Conservation (phyloP, 495 filamentous ascomycete genomes). For the Tuber borchii region DNA sequence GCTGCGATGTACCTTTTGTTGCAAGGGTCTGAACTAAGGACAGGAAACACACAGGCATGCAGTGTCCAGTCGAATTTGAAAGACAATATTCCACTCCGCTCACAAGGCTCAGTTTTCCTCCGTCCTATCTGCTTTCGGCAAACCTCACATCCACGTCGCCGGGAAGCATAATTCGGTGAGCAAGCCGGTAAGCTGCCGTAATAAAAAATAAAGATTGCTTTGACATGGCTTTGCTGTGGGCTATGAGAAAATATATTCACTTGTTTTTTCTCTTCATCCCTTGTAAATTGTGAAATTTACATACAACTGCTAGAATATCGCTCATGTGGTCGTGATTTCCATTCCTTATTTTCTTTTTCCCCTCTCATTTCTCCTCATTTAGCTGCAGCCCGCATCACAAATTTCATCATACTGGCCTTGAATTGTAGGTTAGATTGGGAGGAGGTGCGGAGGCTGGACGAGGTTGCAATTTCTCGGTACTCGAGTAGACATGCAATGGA, state of each 20-base stretch:
- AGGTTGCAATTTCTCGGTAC: constrained; percentile 11
- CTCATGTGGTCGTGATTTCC: constrained; percentile 26
- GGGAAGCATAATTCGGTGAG: neutral
- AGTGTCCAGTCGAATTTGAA: constrained; percentile 2
- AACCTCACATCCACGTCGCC: neutral
- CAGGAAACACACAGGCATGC: neutral
- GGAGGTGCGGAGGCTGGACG: constrained; percentile 12
- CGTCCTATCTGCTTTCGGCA: neutral
- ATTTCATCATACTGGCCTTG: constrained; percentile 18
- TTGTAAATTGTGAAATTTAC: neutral
- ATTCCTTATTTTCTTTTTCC: constrained; percentile 23
- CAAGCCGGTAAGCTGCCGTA: neutral
- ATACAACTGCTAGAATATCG: neutral
- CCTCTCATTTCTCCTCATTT: constrained; percentile 15
- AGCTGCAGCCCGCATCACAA: constrained; percentile 30
- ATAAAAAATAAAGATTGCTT: neutral
- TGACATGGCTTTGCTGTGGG: neutral
- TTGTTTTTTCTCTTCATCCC: neutral
- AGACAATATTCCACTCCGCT: neutral
- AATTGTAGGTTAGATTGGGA: constrained; percentile 16
- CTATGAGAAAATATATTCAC: neutral
- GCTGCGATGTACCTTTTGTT: neutral
- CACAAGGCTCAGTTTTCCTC: neutral
- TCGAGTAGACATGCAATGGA: constrained; percentile 24
- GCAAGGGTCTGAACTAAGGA: neutral